A percentile compares a stretch with the other conserved stretches of the same genome.
phyloP scores from a whole-genome alignment of 2,329 filamentous ascomycete genomes.

The Ascochyta viciae-villosae region DNA sequence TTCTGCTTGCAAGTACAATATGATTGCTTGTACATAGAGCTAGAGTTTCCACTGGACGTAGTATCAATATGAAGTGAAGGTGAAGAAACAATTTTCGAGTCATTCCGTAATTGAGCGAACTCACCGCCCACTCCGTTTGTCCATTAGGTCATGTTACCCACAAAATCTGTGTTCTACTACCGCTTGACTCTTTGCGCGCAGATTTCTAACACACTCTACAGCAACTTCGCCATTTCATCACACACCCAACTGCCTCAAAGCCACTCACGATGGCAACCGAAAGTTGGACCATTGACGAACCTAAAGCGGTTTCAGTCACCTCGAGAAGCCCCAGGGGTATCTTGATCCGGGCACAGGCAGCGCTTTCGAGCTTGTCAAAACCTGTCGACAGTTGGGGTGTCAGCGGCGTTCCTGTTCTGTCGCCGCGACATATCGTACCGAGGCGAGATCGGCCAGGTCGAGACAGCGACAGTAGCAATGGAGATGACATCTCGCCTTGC shows the following conservation, averaged over 20 bases:
- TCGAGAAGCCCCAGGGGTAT: neutral
- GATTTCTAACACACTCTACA: no score
- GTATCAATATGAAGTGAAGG: neutral
- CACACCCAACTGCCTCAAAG: neutral
- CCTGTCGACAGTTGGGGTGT: constrained; percentile 1
- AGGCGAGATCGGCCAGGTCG: neutral
- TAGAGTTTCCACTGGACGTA: no score
- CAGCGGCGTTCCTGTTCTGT: constrained; percentile 2
- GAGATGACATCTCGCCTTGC: neutral
- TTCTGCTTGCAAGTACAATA: no score
- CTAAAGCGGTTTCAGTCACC: neutral
- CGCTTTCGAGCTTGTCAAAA: neutral
- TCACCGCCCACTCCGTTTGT: neutral
- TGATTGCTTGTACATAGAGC: no score
- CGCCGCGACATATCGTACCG: neutral
- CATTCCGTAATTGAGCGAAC: neutral
- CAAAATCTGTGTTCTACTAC: neutral
- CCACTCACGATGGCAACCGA: neutral
- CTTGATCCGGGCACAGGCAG: neutral
- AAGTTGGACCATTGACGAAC: neutral
- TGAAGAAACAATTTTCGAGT: neutral
- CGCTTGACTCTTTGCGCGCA: neutral
- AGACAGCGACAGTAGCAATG: neutral
- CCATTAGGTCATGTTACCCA: neutral
- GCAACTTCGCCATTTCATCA: neutral